Evolutionary conservation across 2,329 filamentous ascomycete genomes (phyloP).

Genomic region (Diaporthe ilicicola): DNA sequence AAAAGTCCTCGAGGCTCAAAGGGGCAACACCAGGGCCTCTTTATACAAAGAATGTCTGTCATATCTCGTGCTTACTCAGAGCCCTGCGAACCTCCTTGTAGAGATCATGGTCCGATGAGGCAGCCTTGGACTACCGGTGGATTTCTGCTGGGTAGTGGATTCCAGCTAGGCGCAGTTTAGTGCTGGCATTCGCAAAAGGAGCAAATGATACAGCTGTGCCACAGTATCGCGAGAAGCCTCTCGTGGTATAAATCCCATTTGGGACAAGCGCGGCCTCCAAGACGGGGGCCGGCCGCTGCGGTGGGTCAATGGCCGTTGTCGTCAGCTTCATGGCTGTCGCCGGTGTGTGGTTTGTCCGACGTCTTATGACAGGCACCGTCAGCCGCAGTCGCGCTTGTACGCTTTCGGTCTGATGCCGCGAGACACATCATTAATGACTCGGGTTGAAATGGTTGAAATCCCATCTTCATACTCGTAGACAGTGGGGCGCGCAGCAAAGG

Average conservation of each 20-base stretch:
- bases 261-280: background rate
- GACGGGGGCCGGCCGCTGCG: background rate
- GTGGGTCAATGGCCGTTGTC: background rate
- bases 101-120: background rate
- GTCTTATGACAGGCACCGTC: background rate
- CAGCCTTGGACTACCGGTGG: slow-evolving; percentile 1
- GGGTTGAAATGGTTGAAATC: background rate
- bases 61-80: background rate
- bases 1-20: background rate
- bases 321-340: background rate
- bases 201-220: slow-evolving; percentile 9
- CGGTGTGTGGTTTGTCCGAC: slow-evolving; percentile 3
- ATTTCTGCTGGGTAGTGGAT: background rate
- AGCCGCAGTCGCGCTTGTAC: slow-evolving; percentile 18
- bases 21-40: background rate
- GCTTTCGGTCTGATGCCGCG: slow-evolving; percentile 9
- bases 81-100: background rate
- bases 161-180: background rate
- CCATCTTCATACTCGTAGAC: background rate
- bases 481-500: slow-evolving; percentile 7
- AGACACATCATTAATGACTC: background rate
- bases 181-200: background rate
- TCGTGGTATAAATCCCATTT: slow-evolving; percentile 25
- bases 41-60: background rate
- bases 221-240: background rate